These are phyloP conservation scores for Chrysochromulina parva DNA, from an alignment of 78 protist species.

Conservation along the genomic window DNA sequence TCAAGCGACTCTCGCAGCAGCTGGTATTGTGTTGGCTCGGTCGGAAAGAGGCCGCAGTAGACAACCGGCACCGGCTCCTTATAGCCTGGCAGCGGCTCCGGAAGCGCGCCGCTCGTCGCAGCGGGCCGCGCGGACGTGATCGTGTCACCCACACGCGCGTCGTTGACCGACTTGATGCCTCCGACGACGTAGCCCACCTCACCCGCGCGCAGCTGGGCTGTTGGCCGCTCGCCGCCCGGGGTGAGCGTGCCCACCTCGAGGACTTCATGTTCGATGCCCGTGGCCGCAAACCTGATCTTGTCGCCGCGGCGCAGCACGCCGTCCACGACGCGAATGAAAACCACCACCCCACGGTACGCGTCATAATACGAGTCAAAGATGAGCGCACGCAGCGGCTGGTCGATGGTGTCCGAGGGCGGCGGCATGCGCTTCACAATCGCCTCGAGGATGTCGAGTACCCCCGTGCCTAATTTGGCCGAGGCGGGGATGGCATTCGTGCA, in stretches of 20 bases:
- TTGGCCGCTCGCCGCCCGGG: background rate
- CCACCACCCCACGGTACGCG: conserved; percentile 73
- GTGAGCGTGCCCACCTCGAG: conserved; percentile 33
- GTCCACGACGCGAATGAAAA: conserved; percentile 64
- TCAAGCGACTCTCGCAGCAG: no score
- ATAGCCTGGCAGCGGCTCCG: background rate
- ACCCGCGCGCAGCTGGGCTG: conserved; percentile 20
- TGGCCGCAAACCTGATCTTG: conserved; percentile 2
- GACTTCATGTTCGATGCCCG: background rate
- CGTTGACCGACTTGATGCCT: conserved; percentile 63
- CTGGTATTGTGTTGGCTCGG: background rate
- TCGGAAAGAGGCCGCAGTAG: conserved; percentile 30
- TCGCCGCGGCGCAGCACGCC: conserved; percentile 61
- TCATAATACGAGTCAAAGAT: conserved; percentile 84
- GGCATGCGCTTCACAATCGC: conserved; percentile 76
- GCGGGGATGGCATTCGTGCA: background rate
- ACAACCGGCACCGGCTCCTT: conserved; percentile 8
- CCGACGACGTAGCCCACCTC: conserved; percentile 42
- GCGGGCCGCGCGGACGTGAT: background rate
- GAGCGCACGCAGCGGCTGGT: conserved; percentile 50
- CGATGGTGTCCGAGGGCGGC: background rate
- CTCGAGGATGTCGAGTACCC: conserved; percentile 56
- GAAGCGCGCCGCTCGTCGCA: no score
- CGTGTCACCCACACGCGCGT: conserved; percentile 92
- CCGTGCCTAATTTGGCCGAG: conserved; percentile 58